Evolutionary conservation across 202 grass and related monocot species (phyloP), one percentile per base, ranked within the genome.

Genomic region (Dendrocalamus latiflorus): DNA sequence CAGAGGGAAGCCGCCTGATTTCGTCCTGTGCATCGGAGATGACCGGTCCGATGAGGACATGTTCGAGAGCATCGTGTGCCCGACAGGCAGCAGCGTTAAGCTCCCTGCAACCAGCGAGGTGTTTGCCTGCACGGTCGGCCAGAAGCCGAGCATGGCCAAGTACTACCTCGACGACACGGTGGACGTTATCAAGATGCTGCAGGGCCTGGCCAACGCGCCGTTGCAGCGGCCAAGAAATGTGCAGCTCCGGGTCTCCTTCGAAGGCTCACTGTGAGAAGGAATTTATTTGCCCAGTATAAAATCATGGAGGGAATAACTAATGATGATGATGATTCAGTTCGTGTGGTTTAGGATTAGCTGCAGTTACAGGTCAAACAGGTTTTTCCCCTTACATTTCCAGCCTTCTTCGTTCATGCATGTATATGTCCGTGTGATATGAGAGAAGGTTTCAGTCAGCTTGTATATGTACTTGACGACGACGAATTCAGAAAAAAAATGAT

Each of bases 131-230:
- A 99, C 96, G 0, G 96, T 99, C 0, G 93, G 96, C 22, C 89
- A 99, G 83, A 99, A 99, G 75, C 96, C 96, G 15, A 99, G 93
- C 91, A 96, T 94, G 96, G 96, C 96, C 43, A 99, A 85, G 68
- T 99, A 99, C 36, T 99, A 99, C 89, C 88, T 99, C 9, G 96
- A 99, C 77, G 96, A 96, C 66, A 95, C 93, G 15, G 89, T 86
- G 6, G 96, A 99, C 63, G 96, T 99, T 18, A 82, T 99, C 67
- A 96, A 99, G 77, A 94, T 96, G 96, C 87, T 99, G 17, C 85
- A 96, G 77, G 96, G 93, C 10, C 81, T 99, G 6, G 93, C 87
- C 21, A 81, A 82, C 15, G 85, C 83, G 8, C 90, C 93, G 62
- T 51, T 73, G 28, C 78, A 91, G 33, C 80, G 71, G 24, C 72